Percentiles rank a stretch among this genome's conserved stretches.
Conservation (phyloP, 768 basidiomycete species). For the Lactarius vividus region DNA sequence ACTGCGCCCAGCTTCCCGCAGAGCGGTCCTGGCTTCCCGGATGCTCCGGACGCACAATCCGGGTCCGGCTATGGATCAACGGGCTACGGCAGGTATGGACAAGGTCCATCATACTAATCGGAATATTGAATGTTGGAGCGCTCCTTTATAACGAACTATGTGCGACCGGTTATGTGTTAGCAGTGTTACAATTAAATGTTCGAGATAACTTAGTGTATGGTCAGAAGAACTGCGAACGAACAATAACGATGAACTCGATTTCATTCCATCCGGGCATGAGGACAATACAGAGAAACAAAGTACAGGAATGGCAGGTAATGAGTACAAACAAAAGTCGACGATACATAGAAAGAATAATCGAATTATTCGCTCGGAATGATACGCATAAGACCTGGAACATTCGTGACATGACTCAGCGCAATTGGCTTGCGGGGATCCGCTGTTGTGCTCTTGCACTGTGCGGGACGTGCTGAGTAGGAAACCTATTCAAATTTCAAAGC, state of each 20-base stretch:
- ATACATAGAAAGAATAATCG: neutral
- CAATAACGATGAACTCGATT: neutral
- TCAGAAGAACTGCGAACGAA: neutral
- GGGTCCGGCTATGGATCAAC: constrained; percentile 17
- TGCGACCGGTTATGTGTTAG: neutral
- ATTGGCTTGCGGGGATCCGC: constrained; percentile 62
- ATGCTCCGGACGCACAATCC: constrained; percentile 22
- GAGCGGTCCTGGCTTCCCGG: constrained; percentile 22
- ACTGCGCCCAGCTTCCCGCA: constrained; percentile 5
- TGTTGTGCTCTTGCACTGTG: constrained; percentile 41
- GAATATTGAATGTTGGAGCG: constrained; percentile 14
- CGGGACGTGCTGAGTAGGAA: constrained; percentile 58
- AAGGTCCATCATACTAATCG: constrained; percentile 14
- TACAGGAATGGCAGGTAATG: neutral
- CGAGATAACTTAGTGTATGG: neutral
- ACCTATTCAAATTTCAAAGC: constrained; percentile 41
- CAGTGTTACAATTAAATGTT: neutral
- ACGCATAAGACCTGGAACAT: constrained; percentile 75
- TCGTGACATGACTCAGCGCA: constrained; percentile 55
- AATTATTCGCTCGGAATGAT: constrained; percentile 44
- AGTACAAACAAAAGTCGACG: neutral
- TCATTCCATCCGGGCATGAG: neutral
- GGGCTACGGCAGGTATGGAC: constrained; percentile 10
- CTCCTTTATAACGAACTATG: neutral
- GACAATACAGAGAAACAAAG: neutral